Base-by-base conservation (phyloP, 805 yeast species). In the Wickerhamomyces ciferrii region DNA sequence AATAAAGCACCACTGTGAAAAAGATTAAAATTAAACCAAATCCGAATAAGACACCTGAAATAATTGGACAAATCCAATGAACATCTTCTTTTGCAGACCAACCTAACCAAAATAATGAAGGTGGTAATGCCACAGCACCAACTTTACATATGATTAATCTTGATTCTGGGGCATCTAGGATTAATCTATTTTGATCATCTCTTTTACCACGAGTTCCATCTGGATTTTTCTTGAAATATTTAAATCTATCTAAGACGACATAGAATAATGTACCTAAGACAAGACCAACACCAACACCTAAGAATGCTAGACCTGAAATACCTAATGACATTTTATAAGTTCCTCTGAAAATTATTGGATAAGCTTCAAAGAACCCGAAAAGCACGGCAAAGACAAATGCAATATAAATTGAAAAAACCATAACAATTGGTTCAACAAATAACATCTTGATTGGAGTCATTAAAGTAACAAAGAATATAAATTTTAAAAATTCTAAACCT, bases 351-450 rank as follows among this genome's bases (percentile, higher is more conserved):
- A 85, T 84, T 43, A 84, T 78, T 9, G 90, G 90, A 66, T 72
- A 84, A 4, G 90, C 90, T 62, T 84, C 91, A 57, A 85, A 85
- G 71, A 84, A 85, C 0, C 89, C 91, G 53, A 84, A 85, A 45
- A 85, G 66, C 2, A 85, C 89, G 1, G 91, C 89, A 66, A 84
- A 84, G 43, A 85, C 77, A 58, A 85, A 84, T 0, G 91, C 85
- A 48, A 82, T 77, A 62, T 85, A 85, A 43, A 84, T 63, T 27
- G 88, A 80, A 59, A 84, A 79, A 19, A 81, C 78, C 42, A 79
- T 62, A 35, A 87, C 91, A 54, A 86, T 86, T 45, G 94, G 94
- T 54, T 87, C 95, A 32, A 75, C 75, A 32, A 79, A 56, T 44
- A 87, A 70, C 90, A 87, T 83, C 56, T 79, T 75, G 42, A 81